Percentiles rank a stretch among this genome's conserved stretches.
These are phyloP conservation scores for Zygosaccharomyces sapae DNA, from an alignment of 1,139 yeast species.

Conservation along the genomic window DNA sequence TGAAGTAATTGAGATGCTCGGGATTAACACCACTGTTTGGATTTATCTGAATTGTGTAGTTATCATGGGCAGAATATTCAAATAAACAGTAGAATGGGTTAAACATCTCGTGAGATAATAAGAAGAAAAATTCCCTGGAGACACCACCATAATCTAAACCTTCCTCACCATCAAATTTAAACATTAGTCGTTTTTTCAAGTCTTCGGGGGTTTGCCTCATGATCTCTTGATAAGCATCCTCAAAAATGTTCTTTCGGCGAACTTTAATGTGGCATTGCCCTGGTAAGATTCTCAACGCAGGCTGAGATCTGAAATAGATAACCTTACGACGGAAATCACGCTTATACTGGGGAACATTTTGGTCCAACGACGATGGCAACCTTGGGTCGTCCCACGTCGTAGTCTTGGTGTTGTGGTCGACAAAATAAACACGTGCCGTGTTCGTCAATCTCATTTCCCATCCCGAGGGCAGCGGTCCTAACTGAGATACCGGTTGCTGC, in stretches of 20 bases:
- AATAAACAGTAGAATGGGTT: conserved; percentile 96
- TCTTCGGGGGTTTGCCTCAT: conserved; percentile 99
- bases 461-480: conserved; percentile 97
- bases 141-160: conserved; percentile 99
- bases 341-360: conserved; percentile 97
- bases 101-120: conserved; percentile 96
- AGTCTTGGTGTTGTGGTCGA: conserved; percentile 97
- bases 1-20: conserved; percentile 95
- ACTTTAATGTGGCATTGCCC: conserved; percentile 99
- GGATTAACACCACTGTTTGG: conserved; percentile 98
- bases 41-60: conserved; percentile 93
- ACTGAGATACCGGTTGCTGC: conserved; percentile 97
- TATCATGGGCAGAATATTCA: conserved; percentile 96
- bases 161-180: conserved; percentile 97
- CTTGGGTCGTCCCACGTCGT: conserved; percentile 99
- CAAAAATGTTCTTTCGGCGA: conserved; percentile 92
- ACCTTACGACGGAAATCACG: conserved; percentile 98
- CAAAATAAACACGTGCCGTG: conserved; percentile 96
- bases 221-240: conserved; percentile 95
- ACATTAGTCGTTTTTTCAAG: conserved; percentile 93
- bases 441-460: conserved; percentile 99
- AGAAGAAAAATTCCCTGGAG: conserved; percentile 93
- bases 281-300: conserved; percentile 92
- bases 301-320: conserved; percentile 96
- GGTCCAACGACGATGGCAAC: conserved; percentile 93